phyloP scores from a whole-genome alignment of 169 alveolate species.

The Eimeria tenella region DNA sequence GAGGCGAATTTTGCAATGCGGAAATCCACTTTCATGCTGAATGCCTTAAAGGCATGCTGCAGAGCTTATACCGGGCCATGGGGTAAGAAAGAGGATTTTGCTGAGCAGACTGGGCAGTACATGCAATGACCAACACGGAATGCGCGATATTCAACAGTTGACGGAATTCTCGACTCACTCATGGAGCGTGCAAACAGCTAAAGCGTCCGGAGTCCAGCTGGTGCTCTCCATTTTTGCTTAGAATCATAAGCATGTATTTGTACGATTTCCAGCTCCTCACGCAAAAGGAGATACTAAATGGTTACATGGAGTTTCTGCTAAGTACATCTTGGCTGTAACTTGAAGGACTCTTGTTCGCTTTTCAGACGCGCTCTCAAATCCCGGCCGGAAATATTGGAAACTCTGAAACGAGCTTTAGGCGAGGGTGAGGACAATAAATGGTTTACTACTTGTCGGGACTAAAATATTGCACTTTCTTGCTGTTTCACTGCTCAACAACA shows the following conservation, averaged over 20 bases:
- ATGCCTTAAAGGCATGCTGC: constrained; percentile 53
- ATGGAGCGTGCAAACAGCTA: background rate
- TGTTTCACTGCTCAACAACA: too few species aligned
- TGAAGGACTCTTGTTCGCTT: background rate
- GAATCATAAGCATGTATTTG: background rate
- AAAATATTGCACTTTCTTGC: too few species aligned
- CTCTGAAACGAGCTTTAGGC: constrained; percentile 35
- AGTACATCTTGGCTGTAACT: background rate
- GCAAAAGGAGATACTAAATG: background rate
- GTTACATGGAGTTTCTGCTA: background rate
- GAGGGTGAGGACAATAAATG: constrained; percentile 24
- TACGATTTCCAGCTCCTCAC: too few species aligned
- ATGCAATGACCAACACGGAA: background rate
- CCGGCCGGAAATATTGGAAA: constrained; percentile 28
- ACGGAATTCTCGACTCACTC: background rate
- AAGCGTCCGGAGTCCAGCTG: background rate
- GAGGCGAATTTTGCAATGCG: constrained; percentile 24
- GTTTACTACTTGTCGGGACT: too few species aligned
- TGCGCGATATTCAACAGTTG: background rate
- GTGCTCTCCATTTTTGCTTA: background rate
- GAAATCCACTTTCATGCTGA: constrained; percentile 53
- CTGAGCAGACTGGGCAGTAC: background rate
- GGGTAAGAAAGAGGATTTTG: background rate
- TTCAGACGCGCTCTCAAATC: constrained; percentile 30
- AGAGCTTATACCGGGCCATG: constrained; percentile 54